Percentiles rank a stretch among this genome's conserved stretches.
Conservation (phyloP, 2,329 filamentous ascomycete species). For the Colletotrichum salicis region DNA sequence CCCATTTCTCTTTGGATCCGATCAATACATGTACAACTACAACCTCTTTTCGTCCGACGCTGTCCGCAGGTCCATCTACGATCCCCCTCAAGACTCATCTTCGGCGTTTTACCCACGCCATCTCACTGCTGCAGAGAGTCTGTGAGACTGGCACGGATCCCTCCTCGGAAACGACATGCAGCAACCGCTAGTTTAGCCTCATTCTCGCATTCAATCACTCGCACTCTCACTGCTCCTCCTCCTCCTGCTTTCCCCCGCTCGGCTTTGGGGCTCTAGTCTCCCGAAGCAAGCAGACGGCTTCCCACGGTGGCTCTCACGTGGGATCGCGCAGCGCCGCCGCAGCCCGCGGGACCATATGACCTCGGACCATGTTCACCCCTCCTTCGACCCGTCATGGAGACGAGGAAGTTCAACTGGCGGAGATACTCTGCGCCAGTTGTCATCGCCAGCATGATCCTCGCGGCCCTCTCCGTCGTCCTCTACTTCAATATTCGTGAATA, state of each 20-base stretch:
- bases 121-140: constrained; percentile 26
- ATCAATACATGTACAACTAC: not conserved
- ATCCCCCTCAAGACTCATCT: constrained; percentile 26
- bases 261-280: constrained; percentile 18
- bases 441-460: constrained; percentile 34
- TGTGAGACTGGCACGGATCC: constrained; percentile 35
- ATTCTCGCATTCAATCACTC: not conserved
- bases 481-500: constrained; percentile 29
- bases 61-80: not conserved
- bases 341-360: constrained; percentile 32
- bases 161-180: constrained; percentile 32
- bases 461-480: constrained; percentile 29
- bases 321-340: constrained; percentile 17
- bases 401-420: constrained; percentile 24
- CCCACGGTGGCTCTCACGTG: constrained; percentile 31
- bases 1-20: not conserved
- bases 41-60: not conserved
- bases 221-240: constrained; percentile 7
- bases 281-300: constrained; percentile 7
- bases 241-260: constrained; percentile 18
- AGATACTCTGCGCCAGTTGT: constrained; percentile 23
- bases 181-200: constrained; percentile 29
- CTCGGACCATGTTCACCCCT: constrained; percentile 25
- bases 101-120: constrained; percentile 21
- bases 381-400: constrained; percentile 22